phyloP scores from a whole-genome alignment of 2,329 filamentous ascomycete species.

The Fusarium verrucosum region DNA sequence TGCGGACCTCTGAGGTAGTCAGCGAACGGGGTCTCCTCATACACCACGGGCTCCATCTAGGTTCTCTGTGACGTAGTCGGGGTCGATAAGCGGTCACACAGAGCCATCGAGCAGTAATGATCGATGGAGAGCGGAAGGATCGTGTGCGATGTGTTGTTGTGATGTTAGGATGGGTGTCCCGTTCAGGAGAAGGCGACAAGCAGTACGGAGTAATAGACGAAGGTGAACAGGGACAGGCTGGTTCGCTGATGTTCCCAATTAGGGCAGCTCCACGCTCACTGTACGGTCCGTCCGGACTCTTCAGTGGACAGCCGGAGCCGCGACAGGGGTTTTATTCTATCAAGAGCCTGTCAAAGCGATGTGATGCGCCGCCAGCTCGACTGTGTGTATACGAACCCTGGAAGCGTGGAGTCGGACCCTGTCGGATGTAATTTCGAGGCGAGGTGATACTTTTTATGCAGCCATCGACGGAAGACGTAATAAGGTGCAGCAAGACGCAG shows the following conservation, averaged over 20 bases:
- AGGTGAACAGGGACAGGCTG: conserved; percentile 36
- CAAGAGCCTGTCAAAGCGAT: conserved; percentile 21
- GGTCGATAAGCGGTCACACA: conserved; percentile 41
- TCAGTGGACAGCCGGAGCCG: conserved; percentile 28
- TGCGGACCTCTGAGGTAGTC: conserved; percentile 84
- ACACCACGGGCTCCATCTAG: conserved; percentile 83
- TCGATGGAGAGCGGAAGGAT: conserved; percentile 17
- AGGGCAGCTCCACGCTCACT: conserved; percentile 42
- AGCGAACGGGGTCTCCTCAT: conserved; percentile 86
- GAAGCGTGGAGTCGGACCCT: conserved; percentile 14
- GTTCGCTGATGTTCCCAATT: conserved; percentile 41
- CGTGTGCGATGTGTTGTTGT: conserved; percentile 20
- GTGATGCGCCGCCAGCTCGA: conserved; percentile 17
- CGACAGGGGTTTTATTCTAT: conserved; percentile 23
- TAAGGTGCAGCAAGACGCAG: conserved; percentile 27
- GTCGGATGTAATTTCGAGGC: conserved; percentile 29
- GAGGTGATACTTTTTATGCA: conserved; percentile 28
- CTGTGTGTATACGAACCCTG: conserved; percentile 6
- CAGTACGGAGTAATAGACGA: conserved; percentile 29
- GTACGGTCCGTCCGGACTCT: conserved; percentile 29
- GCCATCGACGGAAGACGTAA: conserved; percentile 21
- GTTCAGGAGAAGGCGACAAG: conserved; percentile 38
- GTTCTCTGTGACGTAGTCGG: conserved; percentile 44
- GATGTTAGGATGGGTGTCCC: conserved; percentile 21
- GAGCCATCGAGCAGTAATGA: conserved; percentile 45